These are phyloP conservation scores for Blumeria graminis DNA, from an alignment of 2,329 filamentous ascomycete genomes.

Conservation along the genomic window DNA sequence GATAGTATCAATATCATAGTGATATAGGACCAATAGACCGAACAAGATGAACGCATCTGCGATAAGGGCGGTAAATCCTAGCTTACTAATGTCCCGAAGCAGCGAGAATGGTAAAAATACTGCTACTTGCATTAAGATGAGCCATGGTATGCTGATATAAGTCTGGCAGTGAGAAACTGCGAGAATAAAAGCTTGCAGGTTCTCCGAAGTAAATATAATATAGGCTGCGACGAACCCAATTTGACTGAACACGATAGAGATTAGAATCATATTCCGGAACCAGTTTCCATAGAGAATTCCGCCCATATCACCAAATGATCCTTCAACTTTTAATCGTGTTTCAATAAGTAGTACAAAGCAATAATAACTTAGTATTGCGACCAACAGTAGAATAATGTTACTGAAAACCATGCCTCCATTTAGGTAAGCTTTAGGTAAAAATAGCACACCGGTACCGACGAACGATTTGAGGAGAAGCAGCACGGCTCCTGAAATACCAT, in stretches of 20 bases:
- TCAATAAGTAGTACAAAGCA: conserved; percentile 87
- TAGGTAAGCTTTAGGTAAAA: conserved; percentile 75
- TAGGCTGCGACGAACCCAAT: conserved; percentile 88
- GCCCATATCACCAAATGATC: conserved; percentile 96
- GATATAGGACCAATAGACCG: conserved; percentile 81
- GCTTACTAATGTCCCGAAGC: conserved; percentile 88
- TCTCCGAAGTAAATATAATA: conserved; percentile 91
- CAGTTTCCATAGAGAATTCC: conserved; percentile 74
- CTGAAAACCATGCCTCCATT: conserved; percentile 97
- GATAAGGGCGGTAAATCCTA: conserved; percentile 80
- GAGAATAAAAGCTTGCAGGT: conserved; percentile 79
- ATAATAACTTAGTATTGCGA: conserved; percentile 80
- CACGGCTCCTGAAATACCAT: conserved; percentile 54
- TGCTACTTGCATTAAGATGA: conserved; percentile 86
- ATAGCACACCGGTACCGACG: conserved; percentile 85
- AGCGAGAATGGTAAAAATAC: conserved; percentile 88
- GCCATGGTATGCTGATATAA: conserved; percentile 61
- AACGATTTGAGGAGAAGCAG: conserved; percentile 88
- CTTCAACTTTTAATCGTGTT: conserved; percentile 61
- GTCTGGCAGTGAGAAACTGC: conserved; percentile 76
- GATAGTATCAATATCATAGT: conserved; percentile 78
- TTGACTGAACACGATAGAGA: conserved; percentile 84
- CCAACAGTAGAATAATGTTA: conserved; percentile 64
- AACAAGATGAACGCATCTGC: conserved; percentile 88
- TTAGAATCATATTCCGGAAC: conserved; percentile 70